A percentile compares a stretch with the other conserved stretches of the same genome.
Evolutionary conservation across 2,329 filamentous ascomycete genomes (phyloP).

Genomic region (Lachnellula cervina): DNA sequence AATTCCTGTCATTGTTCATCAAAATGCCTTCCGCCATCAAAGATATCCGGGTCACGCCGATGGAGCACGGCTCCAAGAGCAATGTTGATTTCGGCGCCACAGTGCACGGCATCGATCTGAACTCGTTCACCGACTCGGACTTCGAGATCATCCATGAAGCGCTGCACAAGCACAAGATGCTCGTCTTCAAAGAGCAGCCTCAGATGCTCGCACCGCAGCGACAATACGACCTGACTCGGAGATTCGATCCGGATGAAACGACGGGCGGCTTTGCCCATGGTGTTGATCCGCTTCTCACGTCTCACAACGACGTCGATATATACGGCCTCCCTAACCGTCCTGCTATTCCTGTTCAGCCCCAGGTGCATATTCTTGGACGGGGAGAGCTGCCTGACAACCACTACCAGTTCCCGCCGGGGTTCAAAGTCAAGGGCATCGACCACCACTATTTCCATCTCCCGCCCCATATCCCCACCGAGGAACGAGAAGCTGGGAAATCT

Average conservation of each 20-base stretch:
- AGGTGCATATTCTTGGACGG: constrained; percentile 36
- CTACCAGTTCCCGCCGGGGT: constrained; percentile 35
- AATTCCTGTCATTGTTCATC: constrained; percentile 10
- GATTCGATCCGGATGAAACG: constrained; percentile 33
- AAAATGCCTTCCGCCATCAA: constrained; percentile 26
- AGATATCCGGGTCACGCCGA: constrained; percentile 26
- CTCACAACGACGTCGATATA: constrained; percentile 33
- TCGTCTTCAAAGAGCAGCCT: constrained; percentile 36
- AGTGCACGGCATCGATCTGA: constrained; percentile 35
- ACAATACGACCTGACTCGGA: constrained; percentile 33
- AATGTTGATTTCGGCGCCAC: constrained; percentile 34
- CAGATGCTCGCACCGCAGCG: constrained; percentile 33
- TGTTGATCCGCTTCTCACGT: constrained; percentile 32
- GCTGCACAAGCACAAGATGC: constrained; percentile 33
- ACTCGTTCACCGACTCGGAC: constrained; percentile 33
- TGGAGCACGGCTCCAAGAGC: constrained; percentile 25
- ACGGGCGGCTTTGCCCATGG: constrained; percentile 37
- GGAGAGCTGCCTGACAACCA: constrained; percentile 32
- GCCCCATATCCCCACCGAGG: constrained; percentile 33
- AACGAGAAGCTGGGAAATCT: constrained; percentile 32
- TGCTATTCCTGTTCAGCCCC: constrained; percentile 34
- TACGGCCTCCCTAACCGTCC: constrained; percentile 32
- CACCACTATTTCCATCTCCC: constrained; percentile 36
- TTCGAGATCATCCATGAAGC: constrained; percentile 33
- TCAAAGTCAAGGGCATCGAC: constrained; percentile 36